Base-by-base conservation (phyloP, 257 asterid genomes). In the Paraleonurus japonicus region DNA sequence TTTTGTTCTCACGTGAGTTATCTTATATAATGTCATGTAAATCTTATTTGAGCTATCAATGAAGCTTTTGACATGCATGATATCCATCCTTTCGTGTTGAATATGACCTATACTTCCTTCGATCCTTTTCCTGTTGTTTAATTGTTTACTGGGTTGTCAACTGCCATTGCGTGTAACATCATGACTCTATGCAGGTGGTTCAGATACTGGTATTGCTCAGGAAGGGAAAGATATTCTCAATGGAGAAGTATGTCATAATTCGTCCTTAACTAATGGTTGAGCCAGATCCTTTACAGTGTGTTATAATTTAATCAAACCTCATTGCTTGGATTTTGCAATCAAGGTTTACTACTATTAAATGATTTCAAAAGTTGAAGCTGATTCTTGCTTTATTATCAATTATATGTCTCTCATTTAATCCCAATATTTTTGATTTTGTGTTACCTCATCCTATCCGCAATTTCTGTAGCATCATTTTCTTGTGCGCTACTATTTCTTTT, bases 171-270 rank as follows among this genome's bases (percentile, higher is more conserved):
- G 43, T 59, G 59, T 75, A 43, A 75, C 66, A 61, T 37, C 17
- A 30, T 3, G 28, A 28, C 77, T 64, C 58, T 57, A 58, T 76
- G 84, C 79, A 80, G 84, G 76, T 76, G 81, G 68, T 43, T 53
- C 74, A 41, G 60, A 57, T 80, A 67, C 78, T 63, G 70, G 63
- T 65, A 61, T 57, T 33, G 76, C 74, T 63, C 76, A 20, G 73
- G 76, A 75, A 62, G 79, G 76, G 61, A 67, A 62, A 72, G 76
- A 72, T 70, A 61, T 62, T 68, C 69, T 74, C 28, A 67, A 73
- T 70, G 67, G 65, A 69, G 84, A 76, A 80, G 84, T 80, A 80
- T 68, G 84, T 73, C 60, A 37, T 80, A 65, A 64, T 48, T 70
- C 60, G 23, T 69, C 74, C 53, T 72, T 68, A 47, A 64, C 53